Percentiles rank a stretch among this genome's conserved stretches.
Evolutionary conservation across 192 early-diverging fungal genomes (phyloP).

Genomic region (Anaeromyces robustus): DNA sequence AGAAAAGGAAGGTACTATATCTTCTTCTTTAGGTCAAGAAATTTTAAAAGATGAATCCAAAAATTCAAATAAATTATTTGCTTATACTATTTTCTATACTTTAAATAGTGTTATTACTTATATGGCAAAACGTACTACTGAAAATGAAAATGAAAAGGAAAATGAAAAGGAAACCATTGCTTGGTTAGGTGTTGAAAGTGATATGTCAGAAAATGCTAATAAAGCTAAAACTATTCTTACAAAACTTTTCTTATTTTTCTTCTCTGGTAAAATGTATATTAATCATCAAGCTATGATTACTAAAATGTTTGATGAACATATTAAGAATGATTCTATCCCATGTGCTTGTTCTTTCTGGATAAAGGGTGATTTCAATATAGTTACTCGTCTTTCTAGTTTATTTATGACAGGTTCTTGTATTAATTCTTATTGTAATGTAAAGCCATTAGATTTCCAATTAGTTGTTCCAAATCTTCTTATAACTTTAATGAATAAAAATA

Average conservation of each 20-base stretch:
- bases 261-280: not conserved
- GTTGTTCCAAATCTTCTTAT: slow-evolving; percentile 51
- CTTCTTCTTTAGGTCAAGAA: not conserved
- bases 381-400: not conserved
- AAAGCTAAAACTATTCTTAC: not conserved
- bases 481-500: slow-evolving; percentile 32
- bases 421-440: slow-evolving; percentile 3
- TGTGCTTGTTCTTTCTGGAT: not conserved
- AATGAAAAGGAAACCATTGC: not conserved
- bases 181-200: not conserved
- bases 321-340: not conserved
- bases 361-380: not conserved
- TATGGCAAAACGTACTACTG: not conserved
- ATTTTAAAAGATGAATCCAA: not conserved
- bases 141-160: no score
- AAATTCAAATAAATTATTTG: not conserved
- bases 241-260: not conserved
- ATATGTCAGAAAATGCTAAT: not conserved
- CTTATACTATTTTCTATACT: not conserved
- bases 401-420: not conserved
- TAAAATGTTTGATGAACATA: not conserved
- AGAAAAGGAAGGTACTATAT: not conserved
- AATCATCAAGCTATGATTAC: not conserved
- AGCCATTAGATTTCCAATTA: slow-evolving; percentile 24
- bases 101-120: not conserved